Conservation (phyloP, 2,329 filamentous ascomycete species). For the Zarea fungicola region DNA sequence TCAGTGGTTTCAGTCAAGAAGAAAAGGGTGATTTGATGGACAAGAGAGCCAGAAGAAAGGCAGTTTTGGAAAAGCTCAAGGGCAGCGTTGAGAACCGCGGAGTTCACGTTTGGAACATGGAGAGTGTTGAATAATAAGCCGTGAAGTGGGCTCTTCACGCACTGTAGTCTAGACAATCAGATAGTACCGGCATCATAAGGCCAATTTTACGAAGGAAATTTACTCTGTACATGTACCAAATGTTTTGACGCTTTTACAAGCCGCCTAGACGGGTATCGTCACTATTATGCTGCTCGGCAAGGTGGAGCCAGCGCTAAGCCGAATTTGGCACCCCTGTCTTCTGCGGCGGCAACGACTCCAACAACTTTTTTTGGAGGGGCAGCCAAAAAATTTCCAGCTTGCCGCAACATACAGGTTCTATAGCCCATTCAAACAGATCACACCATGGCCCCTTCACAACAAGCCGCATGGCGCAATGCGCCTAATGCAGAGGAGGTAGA, state of each 20-base stretch:
- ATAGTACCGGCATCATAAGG: constrained; percentile 14
- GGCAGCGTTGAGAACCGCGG: constrained; percentile 44
- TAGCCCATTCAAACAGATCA: constrained; percentile 9
- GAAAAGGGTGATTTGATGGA: constrained; percentile 54
- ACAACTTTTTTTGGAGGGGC: constrained; percentile 27
- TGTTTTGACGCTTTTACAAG: no score
- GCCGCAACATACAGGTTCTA: constrained; percentile 8
- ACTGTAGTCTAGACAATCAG: constrained; percentile 21
- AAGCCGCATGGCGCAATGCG: constrained; percentile 30
- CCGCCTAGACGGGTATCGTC: no score
- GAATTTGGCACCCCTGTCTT: no score
- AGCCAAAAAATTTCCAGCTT: constrained; percentile 25
- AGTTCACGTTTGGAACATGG: constrained; percentile 45
- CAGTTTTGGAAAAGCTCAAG: constrained; percentile 48
- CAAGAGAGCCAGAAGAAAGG: constrained; percentile 48
- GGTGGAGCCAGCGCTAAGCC: no score
- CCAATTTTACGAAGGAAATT: not conserved
- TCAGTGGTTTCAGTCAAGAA: constrained; percentile 54
- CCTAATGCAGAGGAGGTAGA: constrained; percentile 53
- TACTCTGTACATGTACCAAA: no score
- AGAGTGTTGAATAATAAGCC: constrained; percentile 38
- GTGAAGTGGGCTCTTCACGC: constrained; percentile 5
- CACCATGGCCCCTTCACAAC: constrained; percentile 29
- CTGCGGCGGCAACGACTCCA: constrained; percentile 10
- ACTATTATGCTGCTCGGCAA: no score